Evolutionary conservation across 306 rosid species (phyloP).

Genomic region (Gastrolobium villosum): DNA sequence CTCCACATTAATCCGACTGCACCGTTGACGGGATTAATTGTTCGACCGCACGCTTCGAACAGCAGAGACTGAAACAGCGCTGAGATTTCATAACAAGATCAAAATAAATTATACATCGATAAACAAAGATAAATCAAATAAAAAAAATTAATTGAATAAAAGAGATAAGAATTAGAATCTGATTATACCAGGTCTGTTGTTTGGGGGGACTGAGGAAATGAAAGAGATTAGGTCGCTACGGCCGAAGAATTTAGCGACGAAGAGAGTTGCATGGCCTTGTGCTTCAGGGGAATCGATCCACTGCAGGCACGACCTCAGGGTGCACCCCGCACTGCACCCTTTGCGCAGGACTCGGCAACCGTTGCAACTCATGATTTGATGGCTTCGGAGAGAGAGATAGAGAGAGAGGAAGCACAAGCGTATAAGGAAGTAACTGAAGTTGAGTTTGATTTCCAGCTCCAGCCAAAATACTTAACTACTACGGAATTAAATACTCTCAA

Average conservation of each 20-base stretch:
- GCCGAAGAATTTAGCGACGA: constrained; percentile 83
- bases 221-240: constrained; percentile 74
- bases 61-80: constrained; percentile 79
- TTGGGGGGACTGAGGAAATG: constrained; percentile 70
- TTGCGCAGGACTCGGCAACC: constrained; percentile 81
- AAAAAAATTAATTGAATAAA: not conserved
- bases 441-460: constrained; percentile 22
- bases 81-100: constrained; percentile 6
- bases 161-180: not conserved
- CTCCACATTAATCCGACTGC: constrained; percentile 68
- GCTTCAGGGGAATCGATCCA: constrained; percentile 71
- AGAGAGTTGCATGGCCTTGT: constrained; percentile 75
- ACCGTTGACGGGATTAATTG: constrained; percentile 80
- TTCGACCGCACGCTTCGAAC: constrained; percentile 82
- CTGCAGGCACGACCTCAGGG: constrained; percentile 64
- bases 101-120: no score
- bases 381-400: not conserved
- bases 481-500: no score
- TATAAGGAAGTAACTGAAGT: constrained; percentile 43
- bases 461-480: no score
- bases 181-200: constrained; percentile 56
- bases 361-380: constrained; percentile 71
- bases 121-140: not conserved
- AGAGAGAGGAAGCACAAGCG: not conserved
- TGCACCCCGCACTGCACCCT: constrained; percentile 70